phyloP scores from a whole-genome alignment of 2,329 filamentous ascomycete genomes.

The Fusarium vanettenii region DNA sequence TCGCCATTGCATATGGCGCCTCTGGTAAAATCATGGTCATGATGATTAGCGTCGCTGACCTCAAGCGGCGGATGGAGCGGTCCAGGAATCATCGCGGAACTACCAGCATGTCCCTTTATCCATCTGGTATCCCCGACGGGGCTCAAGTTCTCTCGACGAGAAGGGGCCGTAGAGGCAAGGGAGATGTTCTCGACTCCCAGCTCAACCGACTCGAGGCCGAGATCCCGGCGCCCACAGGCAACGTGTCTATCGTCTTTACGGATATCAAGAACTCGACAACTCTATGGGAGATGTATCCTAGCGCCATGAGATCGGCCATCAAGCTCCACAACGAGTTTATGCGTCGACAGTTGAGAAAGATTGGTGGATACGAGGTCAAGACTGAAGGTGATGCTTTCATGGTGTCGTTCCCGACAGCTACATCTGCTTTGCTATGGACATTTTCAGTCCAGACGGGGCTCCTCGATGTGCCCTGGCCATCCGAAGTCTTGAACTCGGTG shows the following conservation, averaged over 20 bases:
- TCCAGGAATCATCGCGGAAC: constrained; percentile 75
- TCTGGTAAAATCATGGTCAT: constrained; percentile 98
- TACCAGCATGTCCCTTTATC: constrained; percentile 87
- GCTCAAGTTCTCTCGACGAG: constrained; percentile 72
- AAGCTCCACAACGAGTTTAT: constrained; percentile 98
- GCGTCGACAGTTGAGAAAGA: constrained; percentile 90
- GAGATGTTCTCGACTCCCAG: constrained; percentile 82
- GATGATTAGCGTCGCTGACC: constrained; percentile 92
- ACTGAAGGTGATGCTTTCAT: constrained; percentile 99
- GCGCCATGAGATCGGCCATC: constrained; percentile 96
- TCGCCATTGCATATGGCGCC: constrained; percentile 95
- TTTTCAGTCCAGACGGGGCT: constrained; percentile 93
- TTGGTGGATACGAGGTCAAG: constrained; percentile 98
- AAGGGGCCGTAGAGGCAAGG: constrained; percentile 72
- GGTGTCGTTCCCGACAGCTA: constrained; percentile 97
- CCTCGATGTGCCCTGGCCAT: constrained; percentile 91
- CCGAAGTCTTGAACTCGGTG: constrained; percentile 88
- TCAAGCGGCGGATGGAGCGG: constrained; percentile 84
- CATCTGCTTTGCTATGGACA: constrained; percentile 93
- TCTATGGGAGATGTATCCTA: constrained; percentile 94
- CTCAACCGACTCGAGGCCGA: constrained; percentile 89
- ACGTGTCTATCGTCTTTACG: constrained; percentile 94
- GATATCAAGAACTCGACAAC: constrained; percentile 99
- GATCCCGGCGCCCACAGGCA: constrained; percentile 89
- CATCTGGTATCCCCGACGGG: constrained; percentile 78